Percentiles rank a stretch among this genome's conserved stretches.
These are phyloP conservation scores for Erysimum cheiranthoides DNA, from an alignment of 345 rosid species.

Conservation along the genomic window DNA sequence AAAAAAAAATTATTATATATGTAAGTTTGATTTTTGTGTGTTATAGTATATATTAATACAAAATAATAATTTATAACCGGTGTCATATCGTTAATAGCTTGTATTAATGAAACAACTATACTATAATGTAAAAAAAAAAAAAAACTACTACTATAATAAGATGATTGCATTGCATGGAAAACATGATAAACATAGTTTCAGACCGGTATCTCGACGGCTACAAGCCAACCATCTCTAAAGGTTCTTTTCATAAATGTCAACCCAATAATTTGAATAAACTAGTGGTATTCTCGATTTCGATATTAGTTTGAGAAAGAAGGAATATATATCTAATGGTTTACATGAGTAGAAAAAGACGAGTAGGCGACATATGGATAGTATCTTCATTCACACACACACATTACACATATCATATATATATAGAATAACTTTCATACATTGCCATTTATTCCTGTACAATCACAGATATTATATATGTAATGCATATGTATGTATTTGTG, in stretches of 20 bases:
- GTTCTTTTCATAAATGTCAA: constrained; percentile 36
- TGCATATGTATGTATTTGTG: neutral
- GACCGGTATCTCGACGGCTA: neutral
- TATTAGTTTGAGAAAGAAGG: neutral
- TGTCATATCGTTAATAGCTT: no score
- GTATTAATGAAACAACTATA: no score
- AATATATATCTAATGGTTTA: constrained; percentile 19
- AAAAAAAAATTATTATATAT: no score
- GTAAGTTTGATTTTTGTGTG: no score
- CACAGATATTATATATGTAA: constrained; percentile 4
- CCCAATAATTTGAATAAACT: neutral
- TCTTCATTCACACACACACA: constrained; percentile 36
- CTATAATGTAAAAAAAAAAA: no score
- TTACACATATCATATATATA: constrained; percentile 7
- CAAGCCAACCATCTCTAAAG: neutral
- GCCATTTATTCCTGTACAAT: neutral
- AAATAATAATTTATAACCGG: no score
- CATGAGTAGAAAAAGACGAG: constrained; percentile 12
- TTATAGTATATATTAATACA: no score
- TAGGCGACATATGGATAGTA: constrained; percentile 42
- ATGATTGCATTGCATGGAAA: neutral
- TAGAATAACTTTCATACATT: constrained; percentile 22
- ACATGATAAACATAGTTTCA: neutral
- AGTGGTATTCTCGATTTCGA: neutral
- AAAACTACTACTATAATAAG: no score